These are phyloP conservation scores for Aurinia saxatilis DNA, from an alignment of 345 rosid genomes.

Conservation along the genomic window DNA sequence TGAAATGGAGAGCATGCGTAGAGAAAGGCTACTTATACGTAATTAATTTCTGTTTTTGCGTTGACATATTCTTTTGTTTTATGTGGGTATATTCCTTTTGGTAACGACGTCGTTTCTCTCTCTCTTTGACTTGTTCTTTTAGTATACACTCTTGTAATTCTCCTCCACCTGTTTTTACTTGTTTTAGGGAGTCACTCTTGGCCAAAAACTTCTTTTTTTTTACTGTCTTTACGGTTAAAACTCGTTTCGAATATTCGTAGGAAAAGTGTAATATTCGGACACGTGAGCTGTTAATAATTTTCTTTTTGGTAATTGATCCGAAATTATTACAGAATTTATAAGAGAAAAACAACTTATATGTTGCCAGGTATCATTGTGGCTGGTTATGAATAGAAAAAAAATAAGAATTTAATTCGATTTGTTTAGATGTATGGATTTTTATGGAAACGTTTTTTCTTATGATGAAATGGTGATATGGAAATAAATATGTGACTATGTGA, in stretches of 20 bases:
- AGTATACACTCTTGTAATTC: not conserved
- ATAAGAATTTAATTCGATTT: not conserved
- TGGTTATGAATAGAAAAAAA: not conserved
- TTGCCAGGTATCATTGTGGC: not conserved
- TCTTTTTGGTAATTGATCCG: not conserved
- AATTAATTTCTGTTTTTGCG: conserved; percentile 7
- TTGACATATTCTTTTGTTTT: conserved; percentile 15
- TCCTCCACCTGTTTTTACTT: conserved; percentile 12
- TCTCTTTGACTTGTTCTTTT: conserved; percentile 12
- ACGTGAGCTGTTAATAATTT: not conserved
- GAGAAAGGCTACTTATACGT: conserved; percentile 21
- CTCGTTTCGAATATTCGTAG: conserved; percentile 6
- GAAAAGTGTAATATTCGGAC: not conserved
- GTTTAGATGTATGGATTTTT: not conserved
- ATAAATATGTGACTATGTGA: too few relatives aligned
- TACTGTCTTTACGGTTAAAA: not conserved
- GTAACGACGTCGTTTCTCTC: conserved; percentile 15
- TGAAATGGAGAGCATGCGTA: conserved; percentile 1
- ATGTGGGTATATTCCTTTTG: conserved; percentile 25
- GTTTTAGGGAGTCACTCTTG: conserved; percentile 3
- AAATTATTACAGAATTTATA: not conserved
- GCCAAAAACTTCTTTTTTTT: not conserved
- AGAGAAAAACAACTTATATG: not conserved
- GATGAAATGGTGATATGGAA: too few relatives aligned
- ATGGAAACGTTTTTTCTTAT: too few relatives aligned